Conservation (phyloP, 345 rosid species). For the Rhodomyrtus tomentosa region DNA sequence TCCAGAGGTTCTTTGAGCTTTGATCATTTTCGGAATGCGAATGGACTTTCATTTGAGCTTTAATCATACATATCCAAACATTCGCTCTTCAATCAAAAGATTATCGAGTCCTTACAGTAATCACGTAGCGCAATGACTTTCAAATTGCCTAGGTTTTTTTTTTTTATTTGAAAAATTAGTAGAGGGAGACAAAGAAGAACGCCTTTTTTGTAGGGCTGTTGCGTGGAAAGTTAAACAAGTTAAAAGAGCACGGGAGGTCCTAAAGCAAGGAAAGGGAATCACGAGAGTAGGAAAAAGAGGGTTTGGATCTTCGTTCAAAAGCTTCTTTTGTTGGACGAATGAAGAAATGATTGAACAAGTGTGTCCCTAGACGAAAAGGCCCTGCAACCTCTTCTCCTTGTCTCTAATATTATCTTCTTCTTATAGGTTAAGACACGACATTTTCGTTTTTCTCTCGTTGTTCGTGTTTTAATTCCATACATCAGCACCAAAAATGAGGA, state of each 20-base stretch:
- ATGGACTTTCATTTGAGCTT: too few relatives aligned
- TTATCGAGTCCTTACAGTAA: not conserved
- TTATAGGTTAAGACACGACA: not conserved
- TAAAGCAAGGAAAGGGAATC: not conserved
- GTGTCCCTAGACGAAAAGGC: not conserved
- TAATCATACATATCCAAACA: too few relatives aligned
- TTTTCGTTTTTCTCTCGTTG: not conserved
- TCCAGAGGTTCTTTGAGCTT: too few relatives aligned
- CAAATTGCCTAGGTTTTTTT: not conserved
- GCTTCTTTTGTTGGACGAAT: not conserved
- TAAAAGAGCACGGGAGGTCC: not conserved
- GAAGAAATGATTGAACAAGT: not conserved
- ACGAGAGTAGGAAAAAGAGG: too few relatives aligned
- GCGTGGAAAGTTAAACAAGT: not conserved
- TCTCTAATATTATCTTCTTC: too few relatives aligned
- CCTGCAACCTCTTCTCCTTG: not conserved
- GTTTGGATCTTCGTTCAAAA: not conserved
- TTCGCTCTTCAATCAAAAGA: not conserved
- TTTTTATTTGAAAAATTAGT: not conserved
- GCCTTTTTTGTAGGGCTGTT: not conserved
- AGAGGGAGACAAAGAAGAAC: not conserved
- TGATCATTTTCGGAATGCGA: too few relatives aligned
- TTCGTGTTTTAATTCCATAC: not conserved
- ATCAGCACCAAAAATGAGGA: not conserved
- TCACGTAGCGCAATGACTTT: not conserved